Evolutionary conservation across 305 asterid genomes (phyloP).

Genomic region (Plantago coronopus): DNA sequence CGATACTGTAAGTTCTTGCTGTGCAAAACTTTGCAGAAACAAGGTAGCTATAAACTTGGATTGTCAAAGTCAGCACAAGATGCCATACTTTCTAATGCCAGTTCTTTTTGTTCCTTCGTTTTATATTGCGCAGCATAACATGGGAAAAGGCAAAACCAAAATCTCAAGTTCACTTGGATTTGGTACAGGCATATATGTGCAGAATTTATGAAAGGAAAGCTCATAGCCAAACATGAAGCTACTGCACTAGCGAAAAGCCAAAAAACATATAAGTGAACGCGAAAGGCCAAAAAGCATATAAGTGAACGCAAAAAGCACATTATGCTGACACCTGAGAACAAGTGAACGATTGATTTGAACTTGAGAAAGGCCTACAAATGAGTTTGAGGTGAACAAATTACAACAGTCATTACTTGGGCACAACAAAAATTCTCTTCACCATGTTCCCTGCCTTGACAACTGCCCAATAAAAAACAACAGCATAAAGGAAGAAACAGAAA

Average conservation of each 20-base stretch:
- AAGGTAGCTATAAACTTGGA: background rate
- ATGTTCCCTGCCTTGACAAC: background rate
- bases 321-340: background rate
- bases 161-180: too few species aligned
- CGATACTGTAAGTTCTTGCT: background rate
- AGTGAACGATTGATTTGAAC: background rate
- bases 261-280: background rate
- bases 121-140: too few species aligned
- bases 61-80: background rate
- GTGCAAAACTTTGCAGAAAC: background rate
- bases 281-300: background rate
- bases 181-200: too few species aligned
- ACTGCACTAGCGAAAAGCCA: background rate
- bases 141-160: too few species aligned
- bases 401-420: background rate
- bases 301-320: background rate
- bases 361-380: background rate
- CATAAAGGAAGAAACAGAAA: conserved; percentile 33
- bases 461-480: conserved; percentile 38
- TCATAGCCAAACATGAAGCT: background rate
- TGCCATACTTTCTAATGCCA: background rate
- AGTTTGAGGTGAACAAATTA: background rate
- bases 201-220: too few species aligned
- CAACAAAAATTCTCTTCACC: conserved; percentile 1
- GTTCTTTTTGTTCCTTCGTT: background rate